These are phyloP conservation scores for Globisporangium viniferum DNA, from an alignment of 352 stramenopile species.

Conservation along the genomic window DNA sequence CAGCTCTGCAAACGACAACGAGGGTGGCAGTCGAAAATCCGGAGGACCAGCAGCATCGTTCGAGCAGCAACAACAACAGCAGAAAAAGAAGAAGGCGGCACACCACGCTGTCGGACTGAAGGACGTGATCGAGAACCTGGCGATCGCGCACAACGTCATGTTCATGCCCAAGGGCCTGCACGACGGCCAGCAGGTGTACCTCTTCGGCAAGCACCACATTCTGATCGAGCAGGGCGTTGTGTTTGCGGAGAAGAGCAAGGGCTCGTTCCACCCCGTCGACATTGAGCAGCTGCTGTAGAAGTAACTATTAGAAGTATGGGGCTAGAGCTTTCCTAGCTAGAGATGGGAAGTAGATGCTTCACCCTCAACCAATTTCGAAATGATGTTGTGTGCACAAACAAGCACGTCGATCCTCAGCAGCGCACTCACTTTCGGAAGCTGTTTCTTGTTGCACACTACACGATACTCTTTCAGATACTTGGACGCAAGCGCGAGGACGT, in stretches of 20 bases:
- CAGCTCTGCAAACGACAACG: slow-evolving; percentile 16
- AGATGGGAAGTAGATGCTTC: too few relatives aligned
- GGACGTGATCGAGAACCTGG: slow-evolving; percentile 82
- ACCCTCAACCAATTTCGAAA: too few relatives aligned
- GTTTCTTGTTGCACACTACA: too few relatives aligned
- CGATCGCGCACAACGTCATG: slow-evolving; percentile 71
- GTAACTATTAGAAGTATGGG: neutral
- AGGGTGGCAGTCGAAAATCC: slow-evolving; percentile 4
- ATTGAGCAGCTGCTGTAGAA: slow-evolving; percentile 64
- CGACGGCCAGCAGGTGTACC: slow-evolving; percentile 79
- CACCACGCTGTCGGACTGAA: slow-evolving; percentile 62
- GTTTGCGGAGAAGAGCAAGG: slow-evolving; percentile 65
- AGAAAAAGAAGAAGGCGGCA: slow-evolving; percentile 15
- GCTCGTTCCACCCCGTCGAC: slow-evolving; percentile 66
- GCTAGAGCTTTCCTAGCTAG: too few relatives aligned
- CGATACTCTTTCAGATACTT: too few relatives aligned
- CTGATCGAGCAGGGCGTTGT: slow-evolving; percentile 85
- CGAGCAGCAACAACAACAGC: neutral
- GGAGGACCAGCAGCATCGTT: neutral
- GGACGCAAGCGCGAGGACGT: too few relatives aligned
- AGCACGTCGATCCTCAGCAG: too few relatives aligned
- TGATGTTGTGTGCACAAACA: too few relatives aligned
- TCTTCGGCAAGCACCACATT: slow-evolving; percentile 78
- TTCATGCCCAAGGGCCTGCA: slow-evolving; percentile 80
- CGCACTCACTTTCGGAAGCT: too few relatives aligned